Evolutionary conservation across 805 yeast genomes (phyloP).

Genomic region (Candida railenensis): DNA sequence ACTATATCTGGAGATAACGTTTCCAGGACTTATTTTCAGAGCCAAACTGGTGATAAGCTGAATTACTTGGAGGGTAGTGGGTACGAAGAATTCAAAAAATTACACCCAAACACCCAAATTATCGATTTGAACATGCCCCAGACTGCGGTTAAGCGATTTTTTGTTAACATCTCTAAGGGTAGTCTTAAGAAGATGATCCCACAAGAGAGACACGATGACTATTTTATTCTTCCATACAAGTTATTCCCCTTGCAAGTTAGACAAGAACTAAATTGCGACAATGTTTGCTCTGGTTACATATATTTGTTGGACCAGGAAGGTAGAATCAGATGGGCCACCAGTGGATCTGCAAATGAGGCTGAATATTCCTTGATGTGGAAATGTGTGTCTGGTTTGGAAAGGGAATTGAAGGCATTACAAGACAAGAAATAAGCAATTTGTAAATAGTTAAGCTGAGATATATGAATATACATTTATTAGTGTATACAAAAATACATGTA

Average conservation of each 20-base stretch:
- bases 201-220: constrained; percentile 50
- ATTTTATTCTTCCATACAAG: constrained; percentile 62
- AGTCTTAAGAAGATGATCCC: constrained; percentile 46
- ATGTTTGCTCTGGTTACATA: constrained; percentile 79
- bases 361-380: constrained; percentile 68
- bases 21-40: constrained; percentile 54
- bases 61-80: constrained; percentile 43
- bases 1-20: constrained; percentile 71
- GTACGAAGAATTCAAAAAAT: constrained; percentile 34
- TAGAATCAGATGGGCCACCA: constrained; percentile 86
- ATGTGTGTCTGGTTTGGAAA: constrained; percentile 57
- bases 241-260: constrained; percentile 57
- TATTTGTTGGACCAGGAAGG: constrained; percentile 73
- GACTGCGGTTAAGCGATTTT: constrained; percentile 57
- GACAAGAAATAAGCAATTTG: not conserved
- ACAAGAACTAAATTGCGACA: constrained; percentile 62
- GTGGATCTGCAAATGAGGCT: constrained; percentile 73
- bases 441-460: not conserved
- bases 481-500: too few species aligned
- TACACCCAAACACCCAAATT: constrained; percentile 60
- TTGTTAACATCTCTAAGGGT: constrained; percentile 50
- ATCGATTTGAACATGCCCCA: constrained; percentile 79
- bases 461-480: too few species aligned
- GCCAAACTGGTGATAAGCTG: constrained; percentile 23
- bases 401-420: constrained; percentile 29